Evolutionary conservation across 495 filamentous ascomycete species (phyloP).

Genomic region (Xanthoparmelia taractica): DNA sequence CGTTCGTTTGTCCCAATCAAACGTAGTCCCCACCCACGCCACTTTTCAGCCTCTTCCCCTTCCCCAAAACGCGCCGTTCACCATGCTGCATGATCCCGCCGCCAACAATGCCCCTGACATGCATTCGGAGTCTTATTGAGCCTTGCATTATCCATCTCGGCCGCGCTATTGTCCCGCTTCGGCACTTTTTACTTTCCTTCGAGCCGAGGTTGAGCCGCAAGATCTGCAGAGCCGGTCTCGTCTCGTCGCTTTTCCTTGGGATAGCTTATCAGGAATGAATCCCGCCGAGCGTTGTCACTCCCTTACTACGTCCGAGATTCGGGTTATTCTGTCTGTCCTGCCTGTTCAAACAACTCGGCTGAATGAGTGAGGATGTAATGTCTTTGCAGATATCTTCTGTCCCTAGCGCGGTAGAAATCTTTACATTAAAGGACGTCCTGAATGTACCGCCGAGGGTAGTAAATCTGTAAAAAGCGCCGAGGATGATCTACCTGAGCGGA

Average conservation of each 20-base stretch:
- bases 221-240: too few species aligned
- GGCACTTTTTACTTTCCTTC: too few species aligned
- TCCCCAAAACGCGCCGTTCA: slow-evolving; percentile 1
- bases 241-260: slow-evolving; percentile 3
- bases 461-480: slow-evolving; percentile 6
- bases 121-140: slow-evolving; percentile 4
- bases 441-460: slow-evolving; percentile 3
- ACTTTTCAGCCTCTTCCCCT: not conserved
- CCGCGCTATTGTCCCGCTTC: too few species aligned
- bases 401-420: slow-evolving; percentile 2
- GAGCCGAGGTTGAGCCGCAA: too few species aligned
- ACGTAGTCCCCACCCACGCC: slow-evolving; percentile 4
- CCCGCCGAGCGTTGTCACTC: not conserved
- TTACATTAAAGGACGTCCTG: slow-evolving; percentile 2
- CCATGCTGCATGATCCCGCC: slow-evolving; percentile 5
- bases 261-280: slow-evolving; percentile 1
- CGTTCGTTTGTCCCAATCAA: not conserved
- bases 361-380: not conserved
- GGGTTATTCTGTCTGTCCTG: slow-evolving; percentile 6
- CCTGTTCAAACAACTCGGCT: not conserved
- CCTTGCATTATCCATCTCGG: not conserved
- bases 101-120: not conserved
- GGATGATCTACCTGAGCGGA: not conserved
- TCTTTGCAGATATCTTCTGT: not conserved
- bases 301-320: not conserved